phyloP scores from a whole-genome alignment of 305 asterid species.

The Fraxinus sp. region DNA sequence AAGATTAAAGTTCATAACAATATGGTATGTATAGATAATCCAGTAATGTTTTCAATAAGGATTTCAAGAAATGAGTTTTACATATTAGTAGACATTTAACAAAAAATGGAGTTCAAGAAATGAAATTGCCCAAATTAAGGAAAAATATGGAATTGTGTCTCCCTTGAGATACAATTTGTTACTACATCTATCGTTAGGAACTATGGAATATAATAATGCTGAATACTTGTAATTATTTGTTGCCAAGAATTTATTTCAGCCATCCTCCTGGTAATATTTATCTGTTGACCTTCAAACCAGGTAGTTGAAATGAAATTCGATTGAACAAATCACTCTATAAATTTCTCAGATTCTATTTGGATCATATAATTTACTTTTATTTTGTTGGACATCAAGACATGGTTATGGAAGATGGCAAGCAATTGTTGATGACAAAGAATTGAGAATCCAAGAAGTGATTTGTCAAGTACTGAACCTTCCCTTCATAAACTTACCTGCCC shows the following conservation, averaged over 20 bases:
- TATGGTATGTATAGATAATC: conserved; percentile 1
- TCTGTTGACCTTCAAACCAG: conserved; percentile 20
- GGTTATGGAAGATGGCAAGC: conserved; percentile 99
- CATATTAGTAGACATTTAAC: background rate
- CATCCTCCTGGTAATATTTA: background rate
- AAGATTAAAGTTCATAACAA: conserved; percentile 4
- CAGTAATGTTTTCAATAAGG: background rate
- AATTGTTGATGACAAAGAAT: conserved; percentile 84
- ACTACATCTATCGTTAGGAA: conserved; percentile 21
- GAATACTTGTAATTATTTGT: conserved; percentile 12
- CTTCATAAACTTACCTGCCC: conserved; percentile 46
- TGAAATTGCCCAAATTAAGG: conserved; percentile 1
- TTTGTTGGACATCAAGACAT: conserved; percentile 56
- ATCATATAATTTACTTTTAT: conserved; percentile 24
- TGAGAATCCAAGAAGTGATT: conserved; percentile 77
- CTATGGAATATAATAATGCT: conserved; percentile 19
- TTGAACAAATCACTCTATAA: background rate
- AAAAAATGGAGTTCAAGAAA: background rate
- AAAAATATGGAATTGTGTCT: conserved; percentile 5
- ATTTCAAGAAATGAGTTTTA: background rate
- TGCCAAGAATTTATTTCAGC: conserved; percentile 16
- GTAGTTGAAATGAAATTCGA: conserved; percentile 8
- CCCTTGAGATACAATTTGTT: conserved; percentile 1
- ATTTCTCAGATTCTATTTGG: conserved; percentile 12
- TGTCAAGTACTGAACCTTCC: conserved; percentile 91